A percentile compares a stretch with the other conserved stretches of the same genome.
Evolutionary conservation across 2,329 filamentous ascomycete genomes (phyloP).

Genomic region (Dactylonectria macrodidyma): DNA sequence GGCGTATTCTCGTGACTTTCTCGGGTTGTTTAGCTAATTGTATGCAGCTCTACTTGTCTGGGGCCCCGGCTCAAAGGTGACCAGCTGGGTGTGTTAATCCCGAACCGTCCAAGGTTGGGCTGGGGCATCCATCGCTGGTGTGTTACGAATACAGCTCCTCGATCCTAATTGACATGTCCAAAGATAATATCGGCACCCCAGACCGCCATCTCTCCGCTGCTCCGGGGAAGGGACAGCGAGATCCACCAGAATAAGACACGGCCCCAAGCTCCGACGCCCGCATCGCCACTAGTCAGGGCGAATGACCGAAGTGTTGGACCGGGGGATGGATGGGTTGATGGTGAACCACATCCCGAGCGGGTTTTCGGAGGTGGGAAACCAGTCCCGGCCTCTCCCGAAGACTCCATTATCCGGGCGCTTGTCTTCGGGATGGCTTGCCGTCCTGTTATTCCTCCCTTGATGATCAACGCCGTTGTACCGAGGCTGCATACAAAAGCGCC

Average conservation of each 20-base stretch:
- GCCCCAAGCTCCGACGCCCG: constrained; percentile 17
- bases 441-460: constrained; percentile 18
- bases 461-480: constrained; percentile 20
- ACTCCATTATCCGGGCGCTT: constrained; percentile 19
- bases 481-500: constrained; percentile 16
- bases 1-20: constrained; percentile 25
- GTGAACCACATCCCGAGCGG: constrained; percentile 26
- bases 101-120: constrained; percentile 9
- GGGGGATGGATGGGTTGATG: neutral
- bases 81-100: constrained; percentile 8
- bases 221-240: constrained; percentile 27
- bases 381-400: constrained; percentile 35
- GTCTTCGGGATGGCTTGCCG: constrained; percentile 25
- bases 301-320: constrained; percentile 7
- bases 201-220: constrained; percentile 28
- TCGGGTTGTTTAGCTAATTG: constrained; percentile 4
- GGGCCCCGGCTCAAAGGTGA: neutral
- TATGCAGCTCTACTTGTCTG: neutral
- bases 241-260: constrained; percentile 28
- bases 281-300: constrained; percentile 17
- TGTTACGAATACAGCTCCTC: constrained; percentile 4
- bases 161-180: neutral
- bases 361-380: constrained; percentile 28
- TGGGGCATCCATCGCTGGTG: constrained; percentile 8
- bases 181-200: constrained; percentile 24